phyloP scores from a whole-genome alignment of 2,329 filamentous ascomycete species.

The Fusarium miscanthi region DNA sequence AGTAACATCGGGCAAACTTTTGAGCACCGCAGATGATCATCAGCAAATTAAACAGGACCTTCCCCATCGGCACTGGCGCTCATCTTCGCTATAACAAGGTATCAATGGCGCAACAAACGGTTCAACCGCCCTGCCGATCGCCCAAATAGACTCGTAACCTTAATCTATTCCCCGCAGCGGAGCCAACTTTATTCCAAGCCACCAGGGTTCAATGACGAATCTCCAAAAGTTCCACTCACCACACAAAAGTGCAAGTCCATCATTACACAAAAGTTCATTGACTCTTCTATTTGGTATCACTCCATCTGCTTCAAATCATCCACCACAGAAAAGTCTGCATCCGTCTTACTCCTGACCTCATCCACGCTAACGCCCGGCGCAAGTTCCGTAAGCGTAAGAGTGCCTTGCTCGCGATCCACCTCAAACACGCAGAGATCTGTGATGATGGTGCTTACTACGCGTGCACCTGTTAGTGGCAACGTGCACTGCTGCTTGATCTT shows the following conservation, averaged over 20 bases:
- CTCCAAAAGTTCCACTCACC: conserved; percentile 16
- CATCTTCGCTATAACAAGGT: conserved; percentile 9
- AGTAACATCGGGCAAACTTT: conserved; percentile 8
- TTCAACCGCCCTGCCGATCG: conserved; percentile 25
- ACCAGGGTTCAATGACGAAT: conserved; percentile 24
- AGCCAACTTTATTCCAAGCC: background rate
- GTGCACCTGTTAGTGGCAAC: conserved; percentile 73
- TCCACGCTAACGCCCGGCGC: conserved; percentile 76
- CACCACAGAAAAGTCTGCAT: conserved; percentile 73
- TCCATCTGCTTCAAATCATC: conserved; percentile 64
- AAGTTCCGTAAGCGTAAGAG: conserved; percentile 75
- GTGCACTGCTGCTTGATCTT: conserved; percentile 74
- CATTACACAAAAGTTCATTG: background rate
- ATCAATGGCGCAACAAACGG: conserved; percentile 12
- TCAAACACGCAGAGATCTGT: conserved; percentile 81
- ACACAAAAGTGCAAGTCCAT: background rate
- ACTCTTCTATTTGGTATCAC: conserved; percentile 34
- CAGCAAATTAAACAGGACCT: conserved; percentile 19
- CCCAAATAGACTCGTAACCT: conserved; percentile 12
- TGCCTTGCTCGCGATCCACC: conserved; percentile 71
- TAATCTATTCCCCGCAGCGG: conserved; percentile 35
- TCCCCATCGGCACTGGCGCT: conserved; percentile 25
- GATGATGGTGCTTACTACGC: conserved; percentile 77
- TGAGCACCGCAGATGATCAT: conserved; percentile 17
- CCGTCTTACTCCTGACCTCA: conserved; percentile 76